phyloP scores from a whole-genome alignment of 768 basidiomycete species.

The Sporobolomyces pararoseus region DNA sequence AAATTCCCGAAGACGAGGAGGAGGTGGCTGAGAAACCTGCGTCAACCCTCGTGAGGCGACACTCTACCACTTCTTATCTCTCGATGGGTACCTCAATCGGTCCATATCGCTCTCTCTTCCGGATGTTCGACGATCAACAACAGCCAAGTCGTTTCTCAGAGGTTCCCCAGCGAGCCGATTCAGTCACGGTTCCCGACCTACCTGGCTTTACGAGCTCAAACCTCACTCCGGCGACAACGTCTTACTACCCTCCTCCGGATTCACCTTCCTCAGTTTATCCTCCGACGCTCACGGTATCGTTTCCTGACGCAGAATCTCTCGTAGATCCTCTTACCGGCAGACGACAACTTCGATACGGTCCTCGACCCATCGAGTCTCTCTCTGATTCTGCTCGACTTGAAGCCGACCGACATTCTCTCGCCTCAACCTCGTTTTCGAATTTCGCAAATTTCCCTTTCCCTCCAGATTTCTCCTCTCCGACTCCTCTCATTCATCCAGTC shows the following conservation, averaged over 20 bases:
- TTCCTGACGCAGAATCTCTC: not conserved
- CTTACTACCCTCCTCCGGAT: not conserved
- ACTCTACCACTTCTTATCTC: too few species aligned
- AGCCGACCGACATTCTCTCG: not conserved
- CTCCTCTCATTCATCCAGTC: not conserved
- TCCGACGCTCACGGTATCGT: not conserved
- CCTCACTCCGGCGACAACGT: not conserved
- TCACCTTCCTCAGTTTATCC: not conserved
- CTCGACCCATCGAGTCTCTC: not conserved
- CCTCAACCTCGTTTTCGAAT: not conserved
- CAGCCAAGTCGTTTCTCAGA: too few species aligned
- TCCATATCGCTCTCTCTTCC: slow-evolving; percentile 1
- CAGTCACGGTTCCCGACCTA: not conserved
- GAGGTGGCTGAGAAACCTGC: too few species aligned
- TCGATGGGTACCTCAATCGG: too few species aligned
- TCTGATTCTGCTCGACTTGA: not conserved
- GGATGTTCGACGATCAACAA: not conserved
- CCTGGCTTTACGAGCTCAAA: too few species aligned
- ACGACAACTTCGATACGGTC: not conserved
- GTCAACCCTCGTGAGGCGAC: too few species aligned
- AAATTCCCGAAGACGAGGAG: too few species aligned
- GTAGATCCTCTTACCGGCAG: too few species aligned
- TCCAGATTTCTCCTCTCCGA: not conserved
- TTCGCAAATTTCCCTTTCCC: not conserved
- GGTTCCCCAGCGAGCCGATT: not conserved